A percentile compares a stretch with the other conserved stretches of the same genome.
These are phyloP conservation scores for Rhododendron ovatum DNA, from an alignment of 148 eudicot species.

Conservation along the genomic window DNA sequence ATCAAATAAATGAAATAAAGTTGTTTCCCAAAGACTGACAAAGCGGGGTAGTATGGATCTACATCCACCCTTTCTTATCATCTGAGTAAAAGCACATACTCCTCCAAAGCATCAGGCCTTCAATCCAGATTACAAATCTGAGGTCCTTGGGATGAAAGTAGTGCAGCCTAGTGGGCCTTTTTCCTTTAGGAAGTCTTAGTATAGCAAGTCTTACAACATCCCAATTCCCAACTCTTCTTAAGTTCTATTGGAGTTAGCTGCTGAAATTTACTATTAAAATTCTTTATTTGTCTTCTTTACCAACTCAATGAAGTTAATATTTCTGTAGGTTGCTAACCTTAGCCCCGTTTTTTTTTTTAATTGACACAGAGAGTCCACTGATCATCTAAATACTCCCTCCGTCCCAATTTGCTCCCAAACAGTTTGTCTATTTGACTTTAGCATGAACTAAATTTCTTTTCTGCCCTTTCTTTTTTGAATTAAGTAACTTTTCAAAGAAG, in stretches of 20 bases:
- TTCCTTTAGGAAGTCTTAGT: background rate
- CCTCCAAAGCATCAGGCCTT: background rate
- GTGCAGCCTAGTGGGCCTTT: background rate
- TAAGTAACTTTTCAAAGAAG: too few relatives aligned
- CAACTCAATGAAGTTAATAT: background rate
- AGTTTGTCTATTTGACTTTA: background rate
- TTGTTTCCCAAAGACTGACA: background rate
- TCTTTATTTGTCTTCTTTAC: background rate
- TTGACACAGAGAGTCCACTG: background rate
- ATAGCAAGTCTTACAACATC: background rate
- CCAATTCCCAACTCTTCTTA: background rate
- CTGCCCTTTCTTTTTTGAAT: background rate
- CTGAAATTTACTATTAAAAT: background rate
- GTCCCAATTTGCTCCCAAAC: background rate
- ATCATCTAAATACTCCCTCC: background rate
- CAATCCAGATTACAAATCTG: background rate
- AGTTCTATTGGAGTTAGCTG: background rate
- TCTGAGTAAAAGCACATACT: background rate
- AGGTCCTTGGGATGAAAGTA: background rate
- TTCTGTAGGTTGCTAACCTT: background rate
- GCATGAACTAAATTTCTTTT: background rate
- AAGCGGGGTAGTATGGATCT: background rate
- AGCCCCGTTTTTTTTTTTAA: background rate
- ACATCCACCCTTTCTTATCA: background rate
- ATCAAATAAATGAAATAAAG: background rate